Base-by-base conservation (phyloP, 192 early-diverging fungal species). In the Coemansia sp. region DNA sequence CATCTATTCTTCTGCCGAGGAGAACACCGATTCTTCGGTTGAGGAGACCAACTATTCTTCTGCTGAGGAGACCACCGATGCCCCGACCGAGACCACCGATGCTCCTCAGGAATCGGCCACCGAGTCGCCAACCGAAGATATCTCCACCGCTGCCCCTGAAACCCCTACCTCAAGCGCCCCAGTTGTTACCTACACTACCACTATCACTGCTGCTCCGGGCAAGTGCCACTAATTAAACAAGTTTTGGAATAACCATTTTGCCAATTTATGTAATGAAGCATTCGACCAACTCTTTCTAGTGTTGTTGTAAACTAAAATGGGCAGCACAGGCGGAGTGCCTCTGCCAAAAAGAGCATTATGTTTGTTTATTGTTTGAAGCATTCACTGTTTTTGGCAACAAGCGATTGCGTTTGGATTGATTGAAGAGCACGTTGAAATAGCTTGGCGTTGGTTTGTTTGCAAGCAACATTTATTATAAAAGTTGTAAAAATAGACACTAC, bases 211-310 rank as follows among this genome's bases (percentile, higher is more conserved):
- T 49, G 62, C 52, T 28, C 68, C 68, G 11, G 63, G 63, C 52
- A 71, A 71, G 69, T 71, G 69, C 63, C 69, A 65, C 62, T 71
- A 71, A 56, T 15, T 19, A 48, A 19, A 15, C 12, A 15, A 42
- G 15, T 42, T 42, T 42, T 42, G 40, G 12, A 42, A 42, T 42
- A 42, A 0, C 15, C 1, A n/a, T n/a, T 11, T n/a, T 42, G 15
- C 15, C 14, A n/a, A n/a, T 15, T 42, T 42, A 42, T 42, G 40
- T 42, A 42, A 42, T 42, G 40, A 42, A n/a, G 4, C 40, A 42
- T 42, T 42, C 40, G 40, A 42, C 40, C 40, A 42, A 42, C 10
- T 4, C 3, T 4, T 40, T 9, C 12, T 31, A 31, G 15, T 42
- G 40, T 42, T 42, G 15, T 42, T 42, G 40, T 42, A 42, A 42